These are phyloP conservation scores for Gamsiella multidivaricata DNA, from an alignment of 192 early-diverging fungal species.

Conservation along the genomic window DNA sequence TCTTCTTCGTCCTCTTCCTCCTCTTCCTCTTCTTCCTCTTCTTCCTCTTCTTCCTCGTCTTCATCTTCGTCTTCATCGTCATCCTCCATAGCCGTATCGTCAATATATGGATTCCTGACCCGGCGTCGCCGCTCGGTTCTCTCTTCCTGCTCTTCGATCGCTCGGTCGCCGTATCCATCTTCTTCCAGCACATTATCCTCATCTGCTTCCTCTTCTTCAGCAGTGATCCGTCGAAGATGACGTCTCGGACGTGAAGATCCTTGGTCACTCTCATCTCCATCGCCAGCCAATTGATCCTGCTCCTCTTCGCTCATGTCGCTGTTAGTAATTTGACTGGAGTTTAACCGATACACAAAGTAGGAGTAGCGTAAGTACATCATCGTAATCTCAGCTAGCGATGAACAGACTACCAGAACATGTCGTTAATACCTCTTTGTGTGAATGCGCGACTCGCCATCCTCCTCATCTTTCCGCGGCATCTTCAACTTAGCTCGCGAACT, in stretches of 20 bases:
- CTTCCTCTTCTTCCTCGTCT: conserved; percentile 7
- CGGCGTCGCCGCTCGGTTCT: neutral
- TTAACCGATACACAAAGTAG: too few species aligned
- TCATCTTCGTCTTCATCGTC: neutral
- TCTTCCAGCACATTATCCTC: conserved; percentile 5
- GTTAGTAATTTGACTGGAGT: conserved; percentile 42
- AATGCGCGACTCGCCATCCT: conserved; percentile 20
- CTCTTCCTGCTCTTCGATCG: conserved; percentile 10
- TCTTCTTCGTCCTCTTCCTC: conserved; percentile 14
- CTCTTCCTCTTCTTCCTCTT: conserved; percentile 4
- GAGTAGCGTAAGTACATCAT: too few species aligned
- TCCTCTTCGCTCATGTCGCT: conserved; percentile 47
- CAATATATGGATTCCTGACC: conserved; percentile 9
- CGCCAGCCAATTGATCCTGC: conserved; percentile 3
- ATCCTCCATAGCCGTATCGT: neutral
- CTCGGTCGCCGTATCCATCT: conserved; percentile 1
- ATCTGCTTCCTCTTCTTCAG: conserved; percentile 10
- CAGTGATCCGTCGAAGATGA: conserved; percentile 7
- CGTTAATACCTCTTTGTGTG: conserved; percentile 32
- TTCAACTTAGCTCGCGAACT: neutral
- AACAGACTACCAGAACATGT: neutral
- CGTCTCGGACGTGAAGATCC: neutral
- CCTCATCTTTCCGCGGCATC: neutral
- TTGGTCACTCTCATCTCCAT: conserved; percentile 7
- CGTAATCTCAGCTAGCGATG: neutral